Evolutionary conservation across 2,329 filamentous ascomycete species (phyloP).

Genomic region (Colletotrichum simmondsii): DNA sequence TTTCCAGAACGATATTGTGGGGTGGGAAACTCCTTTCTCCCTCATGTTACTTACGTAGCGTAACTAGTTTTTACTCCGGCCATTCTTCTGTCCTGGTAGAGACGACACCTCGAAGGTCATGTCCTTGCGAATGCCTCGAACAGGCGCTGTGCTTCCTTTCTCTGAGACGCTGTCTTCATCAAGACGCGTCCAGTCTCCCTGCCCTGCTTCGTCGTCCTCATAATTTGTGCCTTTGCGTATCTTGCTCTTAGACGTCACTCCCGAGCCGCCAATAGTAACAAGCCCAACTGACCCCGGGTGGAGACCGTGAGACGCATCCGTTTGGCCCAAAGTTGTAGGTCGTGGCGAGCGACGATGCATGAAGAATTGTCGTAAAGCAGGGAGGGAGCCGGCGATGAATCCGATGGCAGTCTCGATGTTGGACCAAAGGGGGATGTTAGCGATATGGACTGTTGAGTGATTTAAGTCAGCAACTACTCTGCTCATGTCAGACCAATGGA

Average conservation of each 20-base stretch:
- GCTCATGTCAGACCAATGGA: too few species aligned
- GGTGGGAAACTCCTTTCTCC: too few species aligned
- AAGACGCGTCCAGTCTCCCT: slow-evolving; percentile 34
- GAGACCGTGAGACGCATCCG: slow-evolving; percentile 3
- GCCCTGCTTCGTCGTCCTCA: slow-evolving; percentile 14
- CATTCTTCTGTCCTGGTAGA: neutral
- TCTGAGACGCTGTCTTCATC: slow-evolving; percentile 32
- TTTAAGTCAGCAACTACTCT: neutral
- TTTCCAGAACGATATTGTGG: too few species aligned
- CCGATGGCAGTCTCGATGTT: slow-evolving; percentile 37
- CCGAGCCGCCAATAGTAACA: slow-evolving; percentile 34
- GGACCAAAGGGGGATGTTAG: slow-evolving; percentile 35
- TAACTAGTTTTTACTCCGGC: neutral
- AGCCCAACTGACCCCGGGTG: slow-evolving; percentile 9
- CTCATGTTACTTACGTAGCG: neutral
- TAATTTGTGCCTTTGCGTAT: slow-evolving; percentile 23
- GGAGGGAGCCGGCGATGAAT: slow-evolving; percentile 35
- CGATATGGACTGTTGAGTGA: slow-evolving; percentile 35
- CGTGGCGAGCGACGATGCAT: neutral
- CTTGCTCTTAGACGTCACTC: slow-evolving; percentile 21
- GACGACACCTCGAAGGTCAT: slow-evolving; percentile 23
- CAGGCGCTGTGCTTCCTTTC: slow-evolving; percentile 34
- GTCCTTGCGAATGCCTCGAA: slow-evolving; percentile 30
- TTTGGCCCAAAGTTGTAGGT: slow-evolving; percentile 1
- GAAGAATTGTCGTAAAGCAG: slow-evolving; percentile 31